Conservation (phyloP, 768 basidiomycete species). For the Mycena haematopus region DNA sequence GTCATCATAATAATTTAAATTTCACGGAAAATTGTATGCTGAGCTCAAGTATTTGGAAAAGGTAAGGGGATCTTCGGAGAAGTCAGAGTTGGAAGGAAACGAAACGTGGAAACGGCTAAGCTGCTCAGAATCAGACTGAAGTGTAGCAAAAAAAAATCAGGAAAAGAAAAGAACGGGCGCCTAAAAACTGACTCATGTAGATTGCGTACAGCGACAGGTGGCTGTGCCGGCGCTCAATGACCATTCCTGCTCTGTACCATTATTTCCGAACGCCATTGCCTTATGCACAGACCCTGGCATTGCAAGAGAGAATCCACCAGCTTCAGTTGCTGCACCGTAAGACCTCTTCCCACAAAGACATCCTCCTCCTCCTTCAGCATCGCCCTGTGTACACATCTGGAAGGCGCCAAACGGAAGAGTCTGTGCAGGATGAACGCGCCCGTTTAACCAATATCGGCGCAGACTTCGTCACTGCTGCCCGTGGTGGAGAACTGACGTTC, state of each 20-base stretch:
- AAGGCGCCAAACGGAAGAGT: slow-evolving; percentile 76
- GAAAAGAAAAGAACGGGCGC: too few relatives aligned
- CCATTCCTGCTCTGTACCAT: slow-evolving; percentile 72
- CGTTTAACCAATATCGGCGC: slow-evolving; percentile 83
- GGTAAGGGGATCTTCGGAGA: too few relatives aligned
- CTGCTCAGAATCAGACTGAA: too few relatives aligned
- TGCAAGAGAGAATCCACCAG: slow-evolving; percentile 76
- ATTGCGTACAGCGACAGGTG: too few relatives aligned
- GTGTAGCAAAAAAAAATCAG: too few relatives aligned
- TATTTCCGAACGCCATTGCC: slow-evolving; percentile 80
- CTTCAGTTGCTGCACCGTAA: slow-evolving; percentile 63
- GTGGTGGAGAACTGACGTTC: slow-evolving; percentile 95
- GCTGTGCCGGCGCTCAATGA: slow-evolving; percentile 5
- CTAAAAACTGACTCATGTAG: too few relatives aligned
- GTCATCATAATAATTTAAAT: slow-evolving; percentile 10
- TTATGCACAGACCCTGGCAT: slow-evolving; percentile 67
- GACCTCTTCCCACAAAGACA: slow-evolving; percentile 54
- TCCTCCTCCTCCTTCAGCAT: slow-evolving; percentile 86
- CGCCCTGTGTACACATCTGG: slow-evolving; percentile 95
- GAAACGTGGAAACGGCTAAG: too few relatives aligned
- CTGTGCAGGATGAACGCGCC: slow-evolving; percentile 60
- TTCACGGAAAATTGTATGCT: too few relatives aligned
- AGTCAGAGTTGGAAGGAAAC: too few relatives aligned
- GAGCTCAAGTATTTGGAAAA: too few relatives aligned
- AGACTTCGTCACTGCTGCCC: slow-evolving; percentile 79